Evolutionary conservation across 2,329 filamentous ascomycete genomes (phyloP).

Genomic region (Hymenoscyphus fraxineus): DNA sequence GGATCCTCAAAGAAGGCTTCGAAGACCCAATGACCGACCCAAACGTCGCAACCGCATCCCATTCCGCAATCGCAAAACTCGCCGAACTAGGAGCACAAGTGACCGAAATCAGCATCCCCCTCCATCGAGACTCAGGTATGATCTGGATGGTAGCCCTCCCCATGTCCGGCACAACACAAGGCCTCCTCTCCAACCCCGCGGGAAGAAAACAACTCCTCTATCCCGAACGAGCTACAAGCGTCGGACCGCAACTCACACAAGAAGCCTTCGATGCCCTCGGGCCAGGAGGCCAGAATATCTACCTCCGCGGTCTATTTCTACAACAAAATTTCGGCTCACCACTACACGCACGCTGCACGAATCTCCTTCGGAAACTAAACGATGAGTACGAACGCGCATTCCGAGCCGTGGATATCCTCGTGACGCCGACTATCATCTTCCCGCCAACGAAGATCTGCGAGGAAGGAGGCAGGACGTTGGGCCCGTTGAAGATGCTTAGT

Average conservation of each 20-base stretch:
- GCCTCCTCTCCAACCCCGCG: constrained; percentile 42
- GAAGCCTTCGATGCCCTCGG: constrained; percentile 49
- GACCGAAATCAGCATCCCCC: constrained; percentile 47
- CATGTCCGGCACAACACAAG: constrained; percentile 40
- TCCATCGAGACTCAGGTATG: constrained; percentile 44
- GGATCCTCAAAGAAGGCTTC: constrained; percentile 45
- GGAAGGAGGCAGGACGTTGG: constrained; percentile 15
- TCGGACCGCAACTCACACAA: constrained; percentile 48
- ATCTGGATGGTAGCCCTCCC: constrained; percentile 50
- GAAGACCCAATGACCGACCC: constrained; percentile 41
- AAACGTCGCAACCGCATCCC: constrained; percentile 35
- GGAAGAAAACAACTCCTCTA: constrained; percentile 44
- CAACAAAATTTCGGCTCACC: constrained; percentile 40
- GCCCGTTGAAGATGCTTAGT: constrained; percentile 21
- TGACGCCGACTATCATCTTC: constrained; percentile 44
- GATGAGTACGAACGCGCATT: constrained; percentile 44
- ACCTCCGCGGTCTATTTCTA: constrained; percentile 49
- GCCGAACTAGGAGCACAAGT: constrained; percentile 46
- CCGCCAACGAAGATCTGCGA: constrained; percentile 42
- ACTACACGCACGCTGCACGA: constrained; percentile 47
- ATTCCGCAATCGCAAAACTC: constrained; percentile 40
- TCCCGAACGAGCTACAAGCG: constrained; percentile 15
- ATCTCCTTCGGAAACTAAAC: constrained; percentile 44
- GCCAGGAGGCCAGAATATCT: constrained; percentile 51
- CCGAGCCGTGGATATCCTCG: constrained; percentile 41